Conservation (phyloP, 805 yeast genomes). For the Nadsonia fulvescens region DNA sequence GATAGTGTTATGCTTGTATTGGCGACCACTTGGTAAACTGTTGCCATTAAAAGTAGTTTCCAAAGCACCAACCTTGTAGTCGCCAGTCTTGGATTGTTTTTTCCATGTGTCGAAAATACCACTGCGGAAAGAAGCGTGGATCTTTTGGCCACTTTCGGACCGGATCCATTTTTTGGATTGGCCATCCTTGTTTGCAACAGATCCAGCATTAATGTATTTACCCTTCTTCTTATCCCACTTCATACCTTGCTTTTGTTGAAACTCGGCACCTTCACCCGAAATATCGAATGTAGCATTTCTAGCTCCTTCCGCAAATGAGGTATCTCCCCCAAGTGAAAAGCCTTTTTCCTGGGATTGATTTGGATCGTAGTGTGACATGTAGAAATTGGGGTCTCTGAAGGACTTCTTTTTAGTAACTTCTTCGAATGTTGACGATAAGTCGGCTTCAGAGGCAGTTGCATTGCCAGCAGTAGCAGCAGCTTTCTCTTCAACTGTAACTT, state of each 20-base stretch:
- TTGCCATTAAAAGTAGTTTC: constrained; percentile 22
- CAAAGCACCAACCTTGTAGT: constrained; percentile 34
- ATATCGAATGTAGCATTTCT: constrained; percentile 75
- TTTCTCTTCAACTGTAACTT: background rate
- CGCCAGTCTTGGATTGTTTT: constrained; percentile 36
- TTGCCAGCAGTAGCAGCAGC: constrained; percentile 2
- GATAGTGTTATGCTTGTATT: constrained; percentile 54
- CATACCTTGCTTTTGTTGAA: constrained; percentile 45
- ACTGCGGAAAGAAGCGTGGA: constrained; percentile 80
- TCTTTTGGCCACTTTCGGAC: constrained; percentile 83
- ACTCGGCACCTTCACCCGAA: constrained; percentile 55
- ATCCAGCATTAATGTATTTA: constrained; percentile 65
- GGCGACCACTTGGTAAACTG: constrained; percentile 11
- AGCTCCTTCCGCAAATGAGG: constrained; percentile 63
- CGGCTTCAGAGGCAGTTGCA: constrained; percentile 5
- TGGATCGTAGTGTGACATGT: constrained; percentile 74
- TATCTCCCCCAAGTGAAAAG: constrained; percentile 28
- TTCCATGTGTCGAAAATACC: constrained; percentile 93
- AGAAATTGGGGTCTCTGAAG: constrained; percentile 62
- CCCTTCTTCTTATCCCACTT: constrained; percentile 91
- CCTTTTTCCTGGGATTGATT: constrained; percentile 69
- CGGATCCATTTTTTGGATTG: constrained; percentile 49
- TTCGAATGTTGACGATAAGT: constrained; percentile 2
- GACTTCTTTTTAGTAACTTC: constrained; percentile 22
- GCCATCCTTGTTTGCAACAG: constrained; percentile 38